Evolutionary conservation across 192 early-diverging fungal genomes (phyloP).

Genomic region (Diversispora eburnea): DNA sequence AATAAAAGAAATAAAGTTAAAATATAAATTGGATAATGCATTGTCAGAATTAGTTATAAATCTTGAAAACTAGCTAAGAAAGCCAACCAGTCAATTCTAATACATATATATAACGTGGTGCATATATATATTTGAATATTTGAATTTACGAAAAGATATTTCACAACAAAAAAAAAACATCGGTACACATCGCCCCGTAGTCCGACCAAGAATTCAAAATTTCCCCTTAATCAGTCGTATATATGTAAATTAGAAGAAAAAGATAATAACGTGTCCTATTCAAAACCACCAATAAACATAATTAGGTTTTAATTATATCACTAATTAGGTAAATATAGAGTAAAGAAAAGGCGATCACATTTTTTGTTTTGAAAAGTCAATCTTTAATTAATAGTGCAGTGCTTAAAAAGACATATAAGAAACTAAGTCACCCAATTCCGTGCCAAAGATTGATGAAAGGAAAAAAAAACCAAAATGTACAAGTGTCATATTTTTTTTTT

Average conservation of each 20-base stretch:
- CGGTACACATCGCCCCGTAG: slow-evolving; percentile 12
- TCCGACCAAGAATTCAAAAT: slow-evolving; percentile 4
- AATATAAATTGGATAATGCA: not conserved
- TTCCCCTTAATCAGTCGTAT: not conserved
- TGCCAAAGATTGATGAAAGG: not conserved
- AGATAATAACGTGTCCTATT: not conserved
- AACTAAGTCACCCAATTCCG: not conserved
- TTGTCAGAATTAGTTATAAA: not conserved
- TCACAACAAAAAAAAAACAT: not conserved
- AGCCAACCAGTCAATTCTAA: not conserved
- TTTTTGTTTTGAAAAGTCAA: not conserved
- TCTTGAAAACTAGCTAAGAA: not conserved
- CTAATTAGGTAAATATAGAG: not conserved
- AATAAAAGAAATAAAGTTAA: not conserved
- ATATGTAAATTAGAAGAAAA: not conserved
- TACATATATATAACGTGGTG: not conserved
- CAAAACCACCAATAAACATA: not conserved
- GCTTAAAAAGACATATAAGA: not conserved
- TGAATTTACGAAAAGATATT: not conserved
- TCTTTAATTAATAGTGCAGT: not conserved
- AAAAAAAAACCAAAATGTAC: not conserved
- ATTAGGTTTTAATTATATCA: not conserved
- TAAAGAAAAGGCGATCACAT: not conserved
- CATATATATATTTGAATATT: not conserved
- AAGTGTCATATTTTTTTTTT: not conserved